These are phyloP conservation scores for Nymphaea colorata DNA, from an alignment of 164 flowering plant genomes.

Conservation along the genomic window DNA sequence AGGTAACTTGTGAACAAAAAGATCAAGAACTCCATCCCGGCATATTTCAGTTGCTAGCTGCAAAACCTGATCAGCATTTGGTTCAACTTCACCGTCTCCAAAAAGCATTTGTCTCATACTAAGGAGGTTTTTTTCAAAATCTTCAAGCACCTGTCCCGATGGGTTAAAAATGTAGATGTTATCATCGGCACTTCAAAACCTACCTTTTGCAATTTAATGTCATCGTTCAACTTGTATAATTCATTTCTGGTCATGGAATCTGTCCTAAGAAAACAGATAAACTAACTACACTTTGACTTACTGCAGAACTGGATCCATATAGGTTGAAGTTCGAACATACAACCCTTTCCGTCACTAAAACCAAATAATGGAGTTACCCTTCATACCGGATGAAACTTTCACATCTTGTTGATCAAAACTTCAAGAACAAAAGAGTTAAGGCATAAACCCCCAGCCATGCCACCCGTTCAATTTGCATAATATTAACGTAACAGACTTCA, in stretches of 20 bases:
- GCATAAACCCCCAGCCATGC: too few relatives aligned
- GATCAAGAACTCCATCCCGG: constrained; percentile 73
- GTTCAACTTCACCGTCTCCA: constrained; percentile 89
- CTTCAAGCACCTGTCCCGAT: constrained; percentile 63
- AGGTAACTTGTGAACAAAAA: constrained; percentile 66
- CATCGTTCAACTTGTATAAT: too few relatives aligned
- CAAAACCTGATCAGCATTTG: constrained; percentile 57
- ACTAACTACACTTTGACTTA: background rate
- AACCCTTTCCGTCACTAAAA: too few relatives aligned
- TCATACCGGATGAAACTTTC: too few relatives aligned
- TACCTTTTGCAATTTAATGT: background rate
- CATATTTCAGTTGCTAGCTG: constrained; percentile 66
- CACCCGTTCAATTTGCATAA: too few relatives aligned
- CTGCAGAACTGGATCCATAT: too few relatives aligned
- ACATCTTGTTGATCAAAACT: too few relatives aligned
- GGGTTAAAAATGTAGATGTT: background rate
- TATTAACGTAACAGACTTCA: too few relatives aligned
- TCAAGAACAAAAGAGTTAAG: too few relatives aligned
- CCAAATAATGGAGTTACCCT: too few relatives aligned
- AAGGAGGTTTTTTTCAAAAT: constrained; percentile 78
- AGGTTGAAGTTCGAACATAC: too few relatives aligned
- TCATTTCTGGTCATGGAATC: too few relatives aligned
- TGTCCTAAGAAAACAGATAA: background rate
- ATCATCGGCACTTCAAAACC: background rate
- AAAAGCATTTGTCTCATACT: constrained; percentile 68